Evolutionary conservation across 1,284 basidiomycete species (phyloP).

Genomic region (Rhodofomes roseus): DNA sequence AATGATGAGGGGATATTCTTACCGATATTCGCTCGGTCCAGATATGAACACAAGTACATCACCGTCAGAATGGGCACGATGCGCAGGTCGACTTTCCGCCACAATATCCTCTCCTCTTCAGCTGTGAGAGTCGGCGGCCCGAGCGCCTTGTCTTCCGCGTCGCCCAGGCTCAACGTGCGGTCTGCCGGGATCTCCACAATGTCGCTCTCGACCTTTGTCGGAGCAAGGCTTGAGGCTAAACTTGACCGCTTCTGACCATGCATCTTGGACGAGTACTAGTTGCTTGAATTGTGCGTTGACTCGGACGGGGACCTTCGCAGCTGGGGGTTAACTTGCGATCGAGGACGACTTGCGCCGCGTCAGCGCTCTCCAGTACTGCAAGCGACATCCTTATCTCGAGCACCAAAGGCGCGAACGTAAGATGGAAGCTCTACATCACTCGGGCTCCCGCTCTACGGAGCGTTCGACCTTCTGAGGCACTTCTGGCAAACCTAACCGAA

Average conservation of each 20-base stretch:
- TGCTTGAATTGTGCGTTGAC: no score
- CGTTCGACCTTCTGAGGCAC: no score
- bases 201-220: background rate
- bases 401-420: no score
- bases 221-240: background rate
- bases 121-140: conserved; percentile 43
- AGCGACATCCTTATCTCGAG: no score
- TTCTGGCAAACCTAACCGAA: no score
- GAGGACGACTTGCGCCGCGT: no score
- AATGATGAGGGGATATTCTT: background rate
- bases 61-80: conserved; percentile 51
- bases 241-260: background rate
- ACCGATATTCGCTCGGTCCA: conserved; percentile 5
- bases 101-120: conserved; percentile 53
- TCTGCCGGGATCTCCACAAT: background rate
- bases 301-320: no score
- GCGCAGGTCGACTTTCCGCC: conserved; percentile 59
- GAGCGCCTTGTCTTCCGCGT: conserved; percentile 14
- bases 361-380: no score
- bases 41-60: conserved; percentile 3
- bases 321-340: no score
- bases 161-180: background rate
- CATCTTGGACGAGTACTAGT: background rate
- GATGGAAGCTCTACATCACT: no score
- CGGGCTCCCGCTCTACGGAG: no score